A percentile compares a stretch with the other conserved stretches of the same genome.
These are phyloP conservation scores for Cyamopsis tetragonoloba DNA, from an alignment of 306 rosid species.

Conservation along the genomic window DNA sequence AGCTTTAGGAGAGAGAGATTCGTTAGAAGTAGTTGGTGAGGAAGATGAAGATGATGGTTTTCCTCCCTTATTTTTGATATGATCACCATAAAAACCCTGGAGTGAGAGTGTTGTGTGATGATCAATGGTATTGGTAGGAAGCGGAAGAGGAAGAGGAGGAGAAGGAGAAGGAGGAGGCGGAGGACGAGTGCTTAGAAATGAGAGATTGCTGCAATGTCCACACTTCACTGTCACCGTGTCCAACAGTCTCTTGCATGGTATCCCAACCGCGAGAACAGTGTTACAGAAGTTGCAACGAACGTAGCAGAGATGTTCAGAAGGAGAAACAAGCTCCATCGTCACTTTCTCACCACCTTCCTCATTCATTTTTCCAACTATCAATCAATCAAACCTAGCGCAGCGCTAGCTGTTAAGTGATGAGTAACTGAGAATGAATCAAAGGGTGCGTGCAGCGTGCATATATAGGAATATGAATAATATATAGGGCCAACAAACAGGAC, in stretches of 20 bases:
- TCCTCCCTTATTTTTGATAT: constrained; percentile 57
- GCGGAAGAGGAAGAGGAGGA: no score
- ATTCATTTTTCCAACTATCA: constrained; percentile 64
- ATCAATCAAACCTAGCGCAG: no score
- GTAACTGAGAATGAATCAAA: no score
- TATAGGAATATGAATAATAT: no score
- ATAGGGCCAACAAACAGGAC: no score
- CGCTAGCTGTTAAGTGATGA: no score
- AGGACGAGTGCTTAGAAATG: constrained; percentile 83
- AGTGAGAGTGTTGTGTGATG: constrained; percentile 62
- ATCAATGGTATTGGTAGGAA: no score
- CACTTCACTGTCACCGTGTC: constrained; percentile 99
- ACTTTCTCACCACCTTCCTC: constrained; percentile 64
- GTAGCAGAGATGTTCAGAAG: constrained; percentile 88
- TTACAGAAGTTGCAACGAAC: constrained; percentile 96
- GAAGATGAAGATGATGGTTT: constrained; percentile 51
- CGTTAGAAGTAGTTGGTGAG: constrained; percentile 50
- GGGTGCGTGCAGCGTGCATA: no score
- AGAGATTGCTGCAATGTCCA: constrained; percentile 94
- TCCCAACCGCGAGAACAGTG: constrained; percentile 97
- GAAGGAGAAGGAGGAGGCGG: no score
- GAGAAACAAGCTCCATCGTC: constrained; percentile 64
- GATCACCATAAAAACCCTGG: constrained; percentile 75
- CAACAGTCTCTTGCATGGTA: constrained; percentile 83
- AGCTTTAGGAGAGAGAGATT: constrained; percentile 76